phyloP scores from a whole-genome alignment of 352 stramenopile genomes.

The Plasmopara halstedii region DNA sequence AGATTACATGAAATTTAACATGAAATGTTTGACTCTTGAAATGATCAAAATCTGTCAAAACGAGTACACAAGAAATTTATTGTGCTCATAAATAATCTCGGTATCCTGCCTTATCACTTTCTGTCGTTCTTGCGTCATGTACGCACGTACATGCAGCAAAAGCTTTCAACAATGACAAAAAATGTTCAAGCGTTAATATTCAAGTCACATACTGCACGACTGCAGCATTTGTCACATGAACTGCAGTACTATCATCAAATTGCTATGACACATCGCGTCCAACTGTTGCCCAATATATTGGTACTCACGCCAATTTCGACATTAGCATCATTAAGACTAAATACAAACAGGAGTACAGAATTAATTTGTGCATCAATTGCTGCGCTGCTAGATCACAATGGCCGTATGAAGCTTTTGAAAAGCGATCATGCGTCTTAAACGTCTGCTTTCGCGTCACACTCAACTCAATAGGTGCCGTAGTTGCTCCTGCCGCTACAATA shows the following conservation, averaged over 20 bases:
- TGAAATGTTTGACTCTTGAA: too few relatives aligned
- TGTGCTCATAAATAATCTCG: too few relatives aligned
- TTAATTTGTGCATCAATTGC: constrained; percentile 50
- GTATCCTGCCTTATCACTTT: constrained; percentile 37
- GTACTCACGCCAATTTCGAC: not conserved
- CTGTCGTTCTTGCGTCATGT: too few relatives aligned
- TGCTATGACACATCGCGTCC: constrained; percentile 54
- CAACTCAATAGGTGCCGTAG: constrained; percentile 54
- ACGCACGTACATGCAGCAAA: constrained; percentile 57
- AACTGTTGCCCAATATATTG: constrained; percentile 34
- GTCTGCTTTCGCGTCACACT: constrained; percentile 41
- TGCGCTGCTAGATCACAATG: constrained; percentile 46
- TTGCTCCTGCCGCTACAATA: constrained; percentile 65
- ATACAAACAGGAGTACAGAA: constrained; percentile 47
- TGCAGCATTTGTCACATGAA: constrained; percentile 32
- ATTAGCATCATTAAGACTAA: constrained; percentile 7
- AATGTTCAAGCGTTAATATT: constrained; percentile 42
- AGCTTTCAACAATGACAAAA: constrained; percentile 51
- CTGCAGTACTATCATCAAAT: constrained; percentile 27
- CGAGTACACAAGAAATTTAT: too few relatives aligned
- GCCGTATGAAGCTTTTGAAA: constrained; percentile 58
- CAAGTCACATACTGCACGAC: constrained; percentile 52
- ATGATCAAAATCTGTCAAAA: too few relatives aligned
- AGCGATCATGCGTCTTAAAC: constrained; percentile 44
- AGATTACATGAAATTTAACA: too few relatives aligned